Evolutionary conservation across 1,139 yeast species (phyloP), one percentile per base, ranked within the genome.

Genomic region (Schizosaccharomyces versatilis): DNA sequence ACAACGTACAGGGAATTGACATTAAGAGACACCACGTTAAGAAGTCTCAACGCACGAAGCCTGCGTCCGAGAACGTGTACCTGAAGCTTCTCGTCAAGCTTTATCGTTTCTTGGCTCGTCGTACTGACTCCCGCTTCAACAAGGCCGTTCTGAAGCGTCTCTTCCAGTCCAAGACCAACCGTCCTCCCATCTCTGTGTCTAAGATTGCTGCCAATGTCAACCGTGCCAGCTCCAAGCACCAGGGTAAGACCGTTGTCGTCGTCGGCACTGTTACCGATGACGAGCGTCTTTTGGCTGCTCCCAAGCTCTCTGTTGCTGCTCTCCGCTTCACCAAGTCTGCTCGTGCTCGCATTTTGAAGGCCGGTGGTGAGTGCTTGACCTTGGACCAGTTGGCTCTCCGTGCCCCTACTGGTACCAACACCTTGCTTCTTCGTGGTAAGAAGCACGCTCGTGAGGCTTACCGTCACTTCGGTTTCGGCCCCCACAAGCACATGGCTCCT

Each of bases 281-380:
- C 77, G 75, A 77, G 83, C 88, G 97, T 80, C 75, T 90, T 72
- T 76, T 79, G 66, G 84, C 81, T 68, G 79, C 85, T 79, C 97
- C 97, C 76, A 88, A 88, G 81, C 76, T 93, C 68, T 84, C 97
- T 64, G 83, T 90, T 68, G 97, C 98, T 69, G 99, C 98, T 73
- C 82, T 90, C 73, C 86, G 95, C 78, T 88, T 90, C 86, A 93
- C 99, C 67, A 94, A 90, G 69, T 84, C 94, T 76, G 99, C 99
- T 73, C 86, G 84, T 75, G 96, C 95, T 69, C 85, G 88, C 75
- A 93, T 90, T 73, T 68, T 80, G 69, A 88, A 88, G 81, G 93
- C 90, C 71, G 99, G 99, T 76, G 99, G 99, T 81, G 98, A 90
- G 79, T 85, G 88, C 70, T 82, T 90, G 81, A 93, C 98, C 70